phyloP scores from a whole-genome alignment of 495 filamentous ascomycete genomes.

The Penicillium subrubescens region DNA sequence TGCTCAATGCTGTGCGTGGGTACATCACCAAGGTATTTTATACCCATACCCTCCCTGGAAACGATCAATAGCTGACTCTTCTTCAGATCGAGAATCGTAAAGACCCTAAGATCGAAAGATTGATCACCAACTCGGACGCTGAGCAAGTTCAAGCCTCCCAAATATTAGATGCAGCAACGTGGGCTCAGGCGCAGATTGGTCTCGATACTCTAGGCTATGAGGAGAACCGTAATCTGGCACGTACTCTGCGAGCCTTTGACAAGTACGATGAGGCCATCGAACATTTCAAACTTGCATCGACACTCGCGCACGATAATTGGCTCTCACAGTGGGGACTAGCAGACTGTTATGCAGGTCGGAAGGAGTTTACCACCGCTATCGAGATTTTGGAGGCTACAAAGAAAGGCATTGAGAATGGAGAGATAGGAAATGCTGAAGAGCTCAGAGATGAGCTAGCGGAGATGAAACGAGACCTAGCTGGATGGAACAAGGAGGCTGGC shows the following conservation, averaged over 20 bases:
- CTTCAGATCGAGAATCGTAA: slow-evolving; percentile 16
- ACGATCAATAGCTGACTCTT: not conserved
- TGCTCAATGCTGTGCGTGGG: slow-evolving; percentile 12
- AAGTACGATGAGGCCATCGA: slow-evolving; percentile 16
- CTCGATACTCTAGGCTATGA: slow-evolving; percentile 15
- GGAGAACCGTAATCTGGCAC: slow-evolving; percentile 17
- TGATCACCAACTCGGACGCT: not conserved
- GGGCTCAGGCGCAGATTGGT: slow-evolving; percentile 13
- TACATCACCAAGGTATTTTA: slow-evolving; percentile 20
- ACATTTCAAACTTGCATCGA: slow-evolving; percentile 18
- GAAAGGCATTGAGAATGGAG: too few species aligned
- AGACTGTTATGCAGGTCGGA: slow-evolving; percentile 4
- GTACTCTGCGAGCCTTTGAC: slow-evolving; percentile 9
- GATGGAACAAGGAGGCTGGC: too few species aligned
- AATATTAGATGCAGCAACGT: slow-evolving; percentile 10
- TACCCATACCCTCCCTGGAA: too few species aligned
- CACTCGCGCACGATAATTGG: slow-evolving; percentile 18
- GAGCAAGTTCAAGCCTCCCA: not conserved
- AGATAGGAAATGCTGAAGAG: too few species aligned
- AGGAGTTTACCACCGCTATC: slow-evolving; percentile 12
- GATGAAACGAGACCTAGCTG: too few species aligned
- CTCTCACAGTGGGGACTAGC: slow-evolving; percentile 17
- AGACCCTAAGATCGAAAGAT: slow-evolving; percentile 2
- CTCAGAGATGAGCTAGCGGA: too few species aligned
- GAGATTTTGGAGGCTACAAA: slow-evolving; percentile 7